These are phyloP conservation scores for Wolfiporia cocos DNA, from an alignment of 1,284 basidiomycete species.

Conservation along the genomic window DNA sequence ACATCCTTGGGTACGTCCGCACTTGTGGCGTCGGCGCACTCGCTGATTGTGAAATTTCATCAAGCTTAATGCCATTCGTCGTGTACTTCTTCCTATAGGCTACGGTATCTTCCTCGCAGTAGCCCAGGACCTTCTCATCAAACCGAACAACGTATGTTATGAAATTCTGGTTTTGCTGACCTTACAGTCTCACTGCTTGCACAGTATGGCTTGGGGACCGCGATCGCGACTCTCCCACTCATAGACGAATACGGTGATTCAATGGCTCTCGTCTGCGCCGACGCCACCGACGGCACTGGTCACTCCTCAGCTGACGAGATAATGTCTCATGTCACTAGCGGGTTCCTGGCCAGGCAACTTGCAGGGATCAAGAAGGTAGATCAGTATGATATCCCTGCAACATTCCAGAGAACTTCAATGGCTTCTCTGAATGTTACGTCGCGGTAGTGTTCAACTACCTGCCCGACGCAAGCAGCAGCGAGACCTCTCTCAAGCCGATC, in stretches of 20 bases:
- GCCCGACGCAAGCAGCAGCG: constrained; percentile 26
- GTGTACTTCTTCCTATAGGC: constrained; percentile 61
- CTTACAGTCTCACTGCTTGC: constrained; percentile 6
- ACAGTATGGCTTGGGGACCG: constrained; percentile 59
- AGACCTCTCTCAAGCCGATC: constrained; percentile 34
- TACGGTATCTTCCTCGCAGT: constrained; percentile 66
- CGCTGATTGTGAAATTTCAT: constrained; percentile 28
- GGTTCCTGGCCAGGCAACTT: constrained; percentile 40
- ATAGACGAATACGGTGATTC: constrained; percentile 44
- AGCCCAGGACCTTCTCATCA: constrained; percentile 51
- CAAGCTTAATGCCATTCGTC: constrained; percentile 60
- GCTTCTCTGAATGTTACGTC: constrained; percentile 65
- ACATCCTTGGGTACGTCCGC: constrained; percentile 50
- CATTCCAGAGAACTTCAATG: constrained; percentile 74
- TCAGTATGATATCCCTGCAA: constrained; percentile 41
- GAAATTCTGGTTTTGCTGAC: background rate
- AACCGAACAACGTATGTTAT: constrained; percentile 47
- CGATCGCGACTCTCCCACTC: constrained; percentile 45
- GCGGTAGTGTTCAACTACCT: constrained; percentile 60
- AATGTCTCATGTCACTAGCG: constrained; percentile 46
- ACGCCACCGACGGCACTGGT: constrained; percentile 48
- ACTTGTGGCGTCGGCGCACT: background rate
- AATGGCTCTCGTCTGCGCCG: constrained; percentile 56
- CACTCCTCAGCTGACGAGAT: constrained; percentile 47
- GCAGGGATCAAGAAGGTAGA: constrained; percentile 40